Evolutionary conservation across 805 yeast species (phyloP).

Genomic region (Debaryomyces prosopidis): DNA sequence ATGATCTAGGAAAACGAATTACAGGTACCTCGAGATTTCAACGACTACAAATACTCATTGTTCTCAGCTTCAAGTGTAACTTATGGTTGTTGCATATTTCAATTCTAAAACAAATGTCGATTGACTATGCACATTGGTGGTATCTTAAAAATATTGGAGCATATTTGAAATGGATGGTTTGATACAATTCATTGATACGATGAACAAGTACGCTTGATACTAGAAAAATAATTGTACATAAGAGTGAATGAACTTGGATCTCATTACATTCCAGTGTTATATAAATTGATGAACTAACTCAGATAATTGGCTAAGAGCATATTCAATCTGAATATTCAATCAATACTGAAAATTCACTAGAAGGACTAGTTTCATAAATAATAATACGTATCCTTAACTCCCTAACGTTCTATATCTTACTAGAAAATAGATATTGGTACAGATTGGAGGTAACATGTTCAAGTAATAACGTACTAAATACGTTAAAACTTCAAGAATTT

Average conservation of each 20-base stretch:
- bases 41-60: neutral
- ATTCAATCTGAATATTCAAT: too few species aligned
- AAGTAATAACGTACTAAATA: too few species aligned
- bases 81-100: too few species aligned
- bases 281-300: conserved; percentile 8
- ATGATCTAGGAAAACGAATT: neutral
- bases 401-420: conserved; percentile 29
- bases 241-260: conserved; percentile 43
- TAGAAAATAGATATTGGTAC: conserved; percentile 31
- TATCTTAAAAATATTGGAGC: conserved; percentile 48
- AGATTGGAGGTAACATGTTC: conserved; percentile 24
- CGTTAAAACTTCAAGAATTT: too few species aligned
- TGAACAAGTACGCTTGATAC: conserved; percentile 48
- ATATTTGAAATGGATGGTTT: conserved; percentile 55
- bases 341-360: too few species aligned
- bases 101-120: conserved; percentile 44
- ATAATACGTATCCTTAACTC: conserved; percentile 31
- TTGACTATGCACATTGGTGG: conserved; percentile 50
- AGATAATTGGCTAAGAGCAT: neutral
- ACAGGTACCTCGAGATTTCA: neutral
- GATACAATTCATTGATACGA: conserved; percentile 53
- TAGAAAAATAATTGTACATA: conserved; percentile 49
- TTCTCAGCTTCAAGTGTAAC: conserved; percentile 24
- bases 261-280: conserved; percentile 38
- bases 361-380: conserved; percentile 25